These are phyloP conservation scores for Podospora pseudoanserina DNA, from an alignment of 495 filamentous ascomycete genomes.

Conservation along the genomic window DNA sequence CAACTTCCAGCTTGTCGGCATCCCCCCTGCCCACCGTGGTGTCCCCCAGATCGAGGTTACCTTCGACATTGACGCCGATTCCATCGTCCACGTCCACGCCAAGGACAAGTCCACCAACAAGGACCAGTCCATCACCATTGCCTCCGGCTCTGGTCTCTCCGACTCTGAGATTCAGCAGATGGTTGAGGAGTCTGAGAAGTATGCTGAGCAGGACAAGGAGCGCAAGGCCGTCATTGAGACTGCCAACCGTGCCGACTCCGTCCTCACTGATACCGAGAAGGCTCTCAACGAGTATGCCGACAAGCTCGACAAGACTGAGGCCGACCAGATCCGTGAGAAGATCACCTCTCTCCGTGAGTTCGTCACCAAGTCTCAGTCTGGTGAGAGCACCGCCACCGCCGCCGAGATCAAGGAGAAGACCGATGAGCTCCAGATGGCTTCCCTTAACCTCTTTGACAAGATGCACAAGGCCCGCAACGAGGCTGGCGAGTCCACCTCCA, in stretches of 20 bases:
- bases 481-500: conserved; percentile 45
- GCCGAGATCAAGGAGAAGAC: conserved; percentile 96
- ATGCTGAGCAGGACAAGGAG: conserved; percentile 91
- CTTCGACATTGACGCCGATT: conserved; percentile 99
- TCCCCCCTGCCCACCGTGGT: conserved; percentile 95
- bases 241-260: conserved; percentile 94
- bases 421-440: conserved; percentile 93
- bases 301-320: conserved; percentile 94
- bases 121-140: conserved; percentile 99
- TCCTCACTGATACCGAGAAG: conserved; percentile 97
- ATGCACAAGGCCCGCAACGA: conserved; percentile 94
- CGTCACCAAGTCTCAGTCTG: conserved; percentile 89
- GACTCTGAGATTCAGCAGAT: conserved; percentile 92
- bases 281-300: conserved; percentile 94
- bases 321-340: conserved; percentile 89
- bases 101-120: conserved; percentile 99
- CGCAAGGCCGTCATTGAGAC: conserved; percentile 92
- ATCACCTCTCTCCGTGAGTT: conserved; percentile 84
- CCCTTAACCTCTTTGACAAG: conserved; percentile 97
- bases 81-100: conserved; percentile 97
- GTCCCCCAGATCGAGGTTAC: conserved; percentile 98
- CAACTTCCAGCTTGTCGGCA: conserved; percentile 99
- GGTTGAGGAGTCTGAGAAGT: conserved; percentile 97
- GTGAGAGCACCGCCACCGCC: conserved; percentile 78
- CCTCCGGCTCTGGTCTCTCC: conserved; percentile 95